Percentiles rank a stretch among this genome's conserved stretches.
Evolutionary conservation across 345 rosid genomes (phyloP).

Genomic region (Gossypium thurberi): DNA sequence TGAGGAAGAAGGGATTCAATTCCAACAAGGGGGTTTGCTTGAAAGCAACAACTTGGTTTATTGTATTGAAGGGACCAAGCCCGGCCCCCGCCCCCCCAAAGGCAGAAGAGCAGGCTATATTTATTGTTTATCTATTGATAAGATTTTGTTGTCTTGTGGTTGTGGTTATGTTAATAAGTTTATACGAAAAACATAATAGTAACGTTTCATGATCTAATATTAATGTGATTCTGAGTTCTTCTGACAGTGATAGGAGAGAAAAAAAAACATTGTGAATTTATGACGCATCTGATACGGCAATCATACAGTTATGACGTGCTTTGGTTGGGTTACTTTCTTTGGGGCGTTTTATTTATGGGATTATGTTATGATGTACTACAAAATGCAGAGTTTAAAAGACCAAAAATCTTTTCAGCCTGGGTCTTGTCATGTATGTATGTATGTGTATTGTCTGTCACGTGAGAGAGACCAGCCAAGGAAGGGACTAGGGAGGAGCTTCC

Average conservation of each 20-base stretch:
- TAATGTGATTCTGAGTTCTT: neutral
- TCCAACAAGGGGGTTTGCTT: slow-evolving; percentile 36
- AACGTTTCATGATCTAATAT: neutral
- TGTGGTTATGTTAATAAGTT: too few species aligned
- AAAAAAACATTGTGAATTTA: neutral
- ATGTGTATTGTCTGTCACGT: neutral
- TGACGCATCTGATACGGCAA: slow-evolving; percentile 28
- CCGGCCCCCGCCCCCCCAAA: too few species aligned
- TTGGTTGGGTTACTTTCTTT: neutral
- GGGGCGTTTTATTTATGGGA: neutral
- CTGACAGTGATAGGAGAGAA: neutral
- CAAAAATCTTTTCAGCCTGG: neutral
- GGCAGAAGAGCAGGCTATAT: slow-evolving; percentile 1
- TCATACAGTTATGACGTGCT: slow-evolving; percentile 25
- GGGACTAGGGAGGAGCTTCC: too few species aligned
- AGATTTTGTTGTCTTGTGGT: too few species aligned
- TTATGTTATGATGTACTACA: neutral
- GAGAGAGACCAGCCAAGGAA: neutral
- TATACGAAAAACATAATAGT: too few species aligned
- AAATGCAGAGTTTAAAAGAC: neutral
- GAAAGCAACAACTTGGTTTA: slow-evolving; percentile 37
- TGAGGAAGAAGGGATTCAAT: neutral
- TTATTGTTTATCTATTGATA: neutral
- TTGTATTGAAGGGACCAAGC: neutral
- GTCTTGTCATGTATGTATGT: neutral